Evolutionary conservation across 345 rosid species (phyloP), one percentile per base, ranked within the genome.

Genomic region (Pugionium dolabratum): DNA sequence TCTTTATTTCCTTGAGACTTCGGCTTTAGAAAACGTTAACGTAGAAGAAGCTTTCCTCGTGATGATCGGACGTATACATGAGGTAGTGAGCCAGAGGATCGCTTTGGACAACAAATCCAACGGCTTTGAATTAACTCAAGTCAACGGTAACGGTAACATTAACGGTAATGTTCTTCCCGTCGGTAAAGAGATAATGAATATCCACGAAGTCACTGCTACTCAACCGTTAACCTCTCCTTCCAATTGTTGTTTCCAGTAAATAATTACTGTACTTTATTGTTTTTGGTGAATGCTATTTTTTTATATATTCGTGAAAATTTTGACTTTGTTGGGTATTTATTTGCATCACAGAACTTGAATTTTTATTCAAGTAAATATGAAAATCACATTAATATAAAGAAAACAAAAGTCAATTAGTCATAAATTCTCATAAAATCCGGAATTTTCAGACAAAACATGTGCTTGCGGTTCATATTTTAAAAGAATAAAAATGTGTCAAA

Each of bases 1-100:
- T 30, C 64, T 89, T 1, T 89, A 79, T 66, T 91, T 91, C 83
- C 79, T 84, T 78, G 95, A 91, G 61, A 91, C 96, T 2, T 91
- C 96, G 3, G 98, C 96, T 2, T 45, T 84, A 69, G 82, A 87
- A 49, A 89, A 87, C 53, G 44, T 82, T 56, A 89, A 89, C 41
- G 96, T 91, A 0, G 90, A 89, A 49, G 89, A 82, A 63, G 95
- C 98, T 0, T 91, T 91, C 62, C 36, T 84, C 4, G 79, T 76
- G 51, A 85, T 91, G 92, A 87, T 89, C 67, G 58, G 71, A 9
- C 79, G 79, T 48, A 91, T 91, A 62, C 85, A 86, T 45, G 76
- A 79, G 34, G 78, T 75, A 25, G 80, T 81, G 0, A 79, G 67
- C 9, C 95, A 86, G 44, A 90, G 75, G 51, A 70, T 56, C 26